phyloP scores from a whole-genome alignment of 495 filamentous ascomycete genomes.

The Podospora tetraspora region DNA sequence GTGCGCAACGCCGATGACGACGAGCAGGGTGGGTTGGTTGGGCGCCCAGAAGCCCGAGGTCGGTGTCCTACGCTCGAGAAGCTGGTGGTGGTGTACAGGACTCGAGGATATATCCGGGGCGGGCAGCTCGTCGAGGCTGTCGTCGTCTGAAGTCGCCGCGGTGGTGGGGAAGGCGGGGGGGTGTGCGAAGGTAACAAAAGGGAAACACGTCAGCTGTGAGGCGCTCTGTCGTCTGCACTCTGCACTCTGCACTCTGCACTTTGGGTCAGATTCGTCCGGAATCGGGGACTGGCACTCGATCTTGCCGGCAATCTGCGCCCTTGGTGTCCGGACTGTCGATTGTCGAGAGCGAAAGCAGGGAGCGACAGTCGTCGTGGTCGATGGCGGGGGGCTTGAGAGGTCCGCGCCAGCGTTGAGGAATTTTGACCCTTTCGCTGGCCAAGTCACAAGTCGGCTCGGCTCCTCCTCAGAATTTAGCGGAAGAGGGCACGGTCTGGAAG shows the following conservation, averaged over 20 bases:
- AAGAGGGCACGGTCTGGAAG: conserved; percentile 7
- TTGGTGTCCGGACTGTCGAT: neutral
- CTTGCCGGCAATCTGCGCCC: neutral
- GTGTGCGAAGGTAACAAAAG: neutral
- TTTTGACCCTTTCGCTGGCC: conserved; percentile 12
- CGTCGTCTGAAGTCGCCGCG: neutral
- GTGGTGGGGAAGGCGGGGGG: neutral
- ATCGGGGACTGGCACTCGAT: neutral
- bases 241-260: neutral
- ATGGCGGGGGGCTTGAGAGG: neutral
- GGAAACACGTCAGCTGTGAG: neutral
- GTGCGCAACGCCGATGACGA: neutral
- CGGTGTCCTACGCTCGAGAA: neutral
- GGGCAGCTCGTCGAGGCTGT: neutral
- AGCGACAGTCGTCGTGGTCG: neutral
- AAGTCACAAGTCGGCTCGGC: neutral
- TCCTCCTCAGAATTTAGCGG: conserved; percentile 11
- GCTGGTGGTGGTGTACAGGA: neutral
- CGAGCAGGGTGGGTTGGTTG: neutral
- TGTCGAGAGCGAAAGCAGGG: neutral
- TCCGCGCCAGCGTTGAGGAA: neutral
- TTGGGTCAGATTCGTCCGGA: neutral
- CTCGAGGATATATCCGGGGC: neutral
- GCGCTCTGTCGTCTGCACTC: neutral
- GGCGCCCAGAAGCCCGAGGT: neutral